A percentile compares a stretch with the other conserved stretches of the same genome.
Evolutionary conservation across 2,329 filamentous ascomycete species (phyloP).

Genomic region (Fusarium veterinarium): DNA sequence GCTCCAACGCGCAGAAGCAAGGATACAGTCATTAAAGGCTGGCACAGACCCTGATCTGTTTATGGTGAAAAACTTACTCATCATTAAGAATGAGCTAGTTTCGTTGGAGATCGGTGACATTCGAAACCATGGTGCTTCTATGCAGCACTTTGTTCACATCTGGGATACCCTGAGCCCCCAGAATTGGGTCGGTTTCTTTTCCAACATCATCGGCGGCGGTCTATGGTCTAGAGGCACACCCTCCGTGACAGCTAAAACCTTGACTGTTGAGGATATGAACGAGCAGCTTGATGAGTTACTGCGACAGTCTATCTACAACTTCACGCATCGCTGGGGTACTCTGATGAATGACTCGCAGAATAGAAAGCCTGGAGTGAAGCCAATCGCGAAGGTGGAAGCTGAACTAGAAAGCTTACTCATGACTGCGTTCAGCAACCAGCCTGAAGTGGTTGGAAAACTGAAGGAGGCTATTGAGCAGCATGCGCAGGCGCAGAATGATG

Average conservation of each 20-base stretch:
- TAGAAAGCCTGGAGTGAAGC: conserved; percentile 61
- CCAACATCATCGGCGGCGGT: conserved; percentile 66
- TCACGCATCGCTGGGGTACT: conserved; percentile 69
- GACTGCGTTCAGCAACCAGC: conserved; percentile 68
- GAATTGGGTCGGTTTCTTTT: conserved; percentile 69
- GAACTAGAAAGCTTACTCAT: conserved; percentile 68
- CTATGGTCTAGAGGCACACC: conserved; percentile 57
- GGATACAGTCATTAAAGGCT: conserved; percentile 71
- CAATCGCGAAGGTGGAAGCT: conserved; percentile 63
- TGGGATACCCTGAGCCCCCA: conserved; percentile 72
- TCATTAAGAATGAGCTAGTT: conserved; percentile 95
- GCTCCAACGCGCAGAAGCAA: conserved; percentile 79
- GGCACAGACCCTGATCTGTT: conserved; percentile 86
- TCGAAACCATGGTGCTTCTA: conserved; percentile 59
- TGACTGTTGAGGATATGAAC: conserved; percentile 68
- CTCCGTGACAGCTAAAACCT: conserved; percentile 53
- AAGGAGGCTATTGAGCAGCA: conserved; percentile 71
- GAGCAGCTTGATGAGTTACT: conserved; percentile 73
- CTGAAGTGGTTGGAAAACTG: conserved; percentile 68
- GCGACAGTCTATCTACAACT: conserved; percentile 70
- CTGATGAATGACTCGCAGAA: conserved; percentile 62
- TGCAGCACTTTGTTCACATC: conserved; percentile 73
- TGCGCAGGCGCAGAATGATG: conserved; percentile 63
- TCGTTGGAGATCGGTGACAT: conserved; percentile 90
- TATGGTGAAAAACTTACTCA: conserved; percentile 91